These are phyloP conservation scores for Cladosporium velox DNA, from an alignment of 2,329 filamentous ascomycete species.

Conservation along the genomic window DNA sequence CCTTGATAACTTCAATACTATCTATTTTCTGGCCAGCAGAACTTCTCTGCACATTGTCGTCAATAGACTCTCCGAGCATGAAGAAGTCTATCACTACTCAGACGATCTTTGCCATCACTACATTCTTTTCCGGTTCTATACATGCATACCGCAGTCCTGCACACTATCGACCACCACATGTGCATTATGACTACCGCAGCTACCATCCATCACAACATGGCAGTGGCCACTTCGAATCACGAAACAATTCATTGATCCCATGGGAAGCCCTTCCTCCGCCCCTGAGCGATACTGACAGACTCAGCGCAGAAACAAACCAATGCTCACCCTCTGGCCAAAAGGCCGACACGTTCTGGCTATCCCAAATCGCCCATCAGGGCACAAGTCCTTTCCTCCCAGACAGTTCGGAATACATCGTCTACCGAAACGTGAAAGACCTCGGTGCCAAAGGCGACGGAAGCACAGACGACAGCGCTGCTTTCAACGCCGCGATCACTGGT, in stretches of 20 bases:
- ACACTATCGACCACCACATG: neutral
- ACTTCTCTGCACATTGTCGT: neutral
- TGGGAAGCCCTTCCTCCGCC: neutral
- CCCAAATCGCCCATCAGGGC: conserved; percentile 68
- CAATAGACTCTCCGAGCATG: neutral
- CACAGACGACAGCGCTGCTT: conserved; percentile 85
- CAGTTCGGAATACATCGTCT: conserved; percentile 59
- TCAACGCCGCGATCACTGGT: conserved; percentile 73
- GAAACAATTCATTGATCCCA: conserved; percentile 5
- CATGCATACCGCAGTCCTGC: conserved; percentile 12
- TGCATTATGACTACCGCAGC: conserved; percentile 6
- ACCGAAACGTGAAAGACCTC: conserved; percentile 49
- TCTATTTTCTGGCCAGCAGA: neutral
- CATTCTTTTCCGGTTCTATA: conserved; percentile 3
- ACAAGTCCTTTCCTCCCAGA: conserved; percentile 61
- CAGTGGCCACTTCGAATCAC: conserved; percentile 4
- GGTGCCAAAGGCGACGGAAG: conserved; percentile 58
- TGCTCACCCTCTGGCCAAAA: neutral
- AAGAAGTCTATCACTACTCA: neutral
- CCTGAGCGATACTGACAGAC: neutral
- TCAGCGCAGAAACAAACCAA: neutral
- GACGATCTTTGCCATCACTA: neutral
- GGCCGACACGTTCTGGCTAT: conserved; percentile 65
- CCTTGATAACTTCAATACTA: neutral
- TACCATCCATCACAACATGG: conserved; percentile 12